Percentiles rank a stretch among this genome's conserved stretches.
phyloP scores from a whole-genome alignment of 306 rosid species.

The Cucurbita pepo region DNA sequence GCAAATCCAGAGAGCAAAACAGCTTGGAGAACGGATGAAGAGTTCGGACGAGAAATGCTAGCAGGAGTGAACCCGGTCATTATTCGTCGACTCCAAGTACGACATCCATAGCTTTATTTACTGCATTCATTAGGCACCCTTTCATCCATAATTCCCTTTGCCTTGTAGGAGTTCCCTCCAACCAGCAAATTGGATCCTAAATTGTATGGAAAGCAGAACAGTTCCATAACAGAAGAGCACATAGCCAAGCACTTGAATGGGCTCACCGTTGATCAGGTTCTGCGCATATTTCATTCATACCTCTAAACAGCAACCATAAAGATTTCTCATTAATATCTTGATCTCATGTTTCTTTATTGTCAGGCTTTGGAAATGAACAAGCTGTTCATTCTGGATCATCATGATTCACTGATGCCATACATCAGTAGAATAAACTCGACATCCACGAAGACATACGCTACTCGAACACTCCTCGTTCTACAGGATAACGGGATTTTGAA shows the following conservation, averaged over 20 bases:
- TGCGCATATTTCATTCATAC: neutral
- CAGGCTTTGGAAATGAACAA: conserved; percentile 55
- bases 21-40: conserved; percentile 93
- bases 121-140: neutral
- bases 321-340: neutral
- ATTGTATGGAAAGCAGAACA: conserved; percentile 57
- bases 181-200: conserved; percentile 48
- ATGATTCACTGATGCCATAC: conserved; percentile 71
- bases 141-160: neutral
- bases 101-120: neutral
- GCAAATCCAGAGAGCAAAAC: conserved; percentile 34
- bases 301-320: neutral
- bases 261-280: conserved; percentile 45
- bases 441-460: conserved; percentile 58
- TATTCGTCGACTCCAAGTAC: conserved; percentile 56
- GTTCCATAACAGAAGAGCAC: conserved; percentile 47
- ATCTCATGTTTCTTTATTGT: neutral
- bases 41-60: conserved; percentile 82
- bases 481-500: conserved; percentile 66
- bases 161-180: conserved; percentile 69
- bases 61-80: conserved; percentile 93
- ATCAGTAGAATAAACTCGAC: conserved; percentile 71
- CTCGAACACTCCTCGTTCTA: conserved; percentile 63
- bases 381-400: conserved; percentile 71
- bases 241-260: conserved; percentile 41